Evolutionary conservation across 106 monocot genomes (phyloP).

Genomic region (Dioscorea zingiberensis): DNA sequence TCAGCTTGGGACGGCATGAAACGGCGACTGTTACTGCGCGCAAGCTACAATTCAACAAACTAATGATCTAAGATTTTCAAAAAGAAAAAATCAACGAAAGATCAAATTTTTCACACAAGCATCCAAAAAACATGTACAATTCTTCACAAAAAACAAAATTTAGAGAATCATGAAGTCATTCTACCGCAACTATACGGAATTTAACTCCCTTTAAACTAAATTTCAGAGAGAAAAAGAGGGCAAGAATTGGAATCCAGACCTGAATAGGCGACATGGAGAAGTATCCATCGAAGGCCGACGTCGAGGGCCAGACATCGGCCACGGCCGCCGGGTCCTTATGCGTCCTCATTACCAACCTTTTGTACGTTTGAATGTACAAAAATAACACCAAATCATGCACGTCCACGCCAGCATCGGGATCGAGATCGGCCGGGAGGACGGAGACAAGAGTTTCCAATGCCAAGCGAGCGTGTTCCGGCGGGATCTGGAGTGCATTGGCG

Average conservation of each 20-base stretch:
- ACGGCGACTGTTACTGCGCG: conserved; percentile 85
- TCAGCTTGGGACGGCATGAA: conserved; percentile 94
- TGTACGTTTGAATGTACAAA: conserved; percentile 76
- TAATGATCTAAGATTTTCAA: background rate
- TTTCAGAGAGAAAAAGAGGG: background rate
- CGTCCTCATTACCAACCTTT: conserved; percentile 62
- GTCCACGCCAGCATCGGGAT: conserved; percentile 19
- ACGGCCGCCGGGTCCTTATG: conserved; percentile 75
- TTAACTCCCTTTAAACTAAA: background rate
- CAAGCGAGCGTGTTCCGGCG: conserved; percentile 45
- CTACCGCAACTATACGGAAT: too few relatives aligned
- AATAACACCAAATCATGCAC: conserved; percentile 69
- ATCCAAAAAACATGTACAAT: too few relatives aligned
- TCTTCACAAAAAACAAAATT: too few relatives aligned
- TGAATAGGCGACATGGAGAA: conserved; percentile 84
- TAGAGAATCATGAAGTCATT: too few relatives aligned
- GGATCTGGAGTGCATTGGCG: conserved; percentile 68
- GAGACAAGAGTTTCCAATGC: conserved; percentile 60
- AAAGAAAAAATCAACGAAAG: background rate
- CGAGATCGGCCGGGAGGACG: conserved; percentile 39
- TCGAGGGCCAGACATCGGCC: conserved; percentile 85
- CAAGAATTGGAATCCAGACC: conserved; percentile 23
- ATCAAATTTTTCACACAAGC: too few relatives aligned
- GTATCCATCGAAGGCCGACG: conserved; percentile 88
- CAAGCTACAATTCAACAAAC: conserved; percentile 52